Base-by-base conservation (phyloP, 164 flowering plant genomes). In the Tetrastigma voinierianum region DNA sequence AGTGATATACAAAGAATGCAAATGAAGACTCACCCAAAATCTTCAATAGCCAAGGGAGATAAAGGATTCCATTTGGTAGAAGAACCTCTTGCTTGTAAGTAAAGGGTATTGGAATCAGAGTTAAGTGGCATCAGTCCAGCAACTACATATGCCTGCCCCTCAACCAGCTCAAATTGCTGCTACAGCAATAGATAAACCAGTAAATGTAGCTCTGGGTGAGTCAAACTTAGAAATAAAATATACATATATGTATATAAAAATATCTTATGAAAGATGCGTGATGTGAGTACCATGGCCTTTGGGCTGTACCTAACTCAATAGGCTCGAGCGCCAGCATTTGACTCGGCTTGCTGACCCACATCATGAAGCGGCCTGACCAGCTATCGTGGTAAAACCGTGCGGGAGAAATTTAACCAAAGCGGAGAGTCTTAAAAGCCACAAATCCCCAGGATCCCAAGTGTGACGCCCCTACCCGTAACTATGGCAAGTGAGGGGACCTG, bases 41-140 rank as follows among this genome's bases (percentile, higher is more conserved):
- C 63, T 68, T 82, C 80, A 55, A 48, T 61, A 52, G 76, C 82
- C 48, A 40, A 62, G 23, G 82, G 66, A 77, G 86, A 69, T 66
- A 92, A 74, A 57, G 77, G 76, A 71, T n/a, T n/a, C 96, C 94
- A 95, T 57, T 76, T 80, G 21, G 85, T 78, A 43, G 81, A 69
- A 59, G 91, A 76, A 69, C 93, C 98, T 80, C 86, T 87, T 67
- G 89, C 87, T 72, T 88, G 97, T 65, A 90, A 77, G 73, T 83
- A 81, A n/a, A 90, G 79, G 18, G 76, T 80, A 72, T 80, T 53
- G n/a, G 84, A 73, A 78, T 82, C 82, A 49, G 77, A 83, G 68
- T 71, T 81, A 40, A n/a, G n/a, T 45, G 97, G 96, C 25, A 67
- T 12, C 40, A 95, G 93, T 56, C 91, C 96, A 45, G 80, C 56